Evolutionary conservation across 1,284 basidiomycete species (phyloP).

Genomic region (Ganoderma multipileum): DNA sequence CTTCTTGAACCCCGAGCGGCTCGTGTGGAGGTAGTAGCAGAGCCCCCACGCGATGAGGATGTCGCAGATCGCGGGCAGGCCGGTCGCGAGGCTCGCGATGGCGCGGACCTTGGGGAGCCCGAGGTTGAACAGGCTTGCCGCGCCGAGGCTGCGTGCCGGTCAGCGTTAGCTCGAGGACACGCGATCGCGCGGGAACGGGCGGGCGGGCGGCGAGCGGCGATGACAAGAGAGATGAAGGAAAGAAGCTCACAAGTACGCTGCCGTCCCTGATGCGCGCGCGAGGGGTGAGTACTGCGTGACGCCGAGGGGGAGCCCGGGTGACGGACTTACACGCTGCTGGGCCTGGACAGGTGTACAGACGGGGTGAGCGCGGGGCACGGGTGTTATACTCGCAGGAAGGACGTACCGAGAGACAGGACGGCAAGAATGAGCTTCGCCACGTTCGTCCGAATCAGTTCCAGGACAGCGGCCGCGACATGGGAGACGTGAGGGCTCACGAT

Average conservation of each 20-base stretch:
- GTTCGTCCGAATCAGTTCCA: neutral
- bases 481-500: neutral
- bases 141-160: neutral
- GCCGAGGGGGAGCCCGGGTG: neutral
- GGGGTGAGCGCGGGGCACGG: neutral
- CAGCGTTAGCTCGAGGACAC: neutral
- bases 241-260: neutral
- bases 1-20: conserved; percentile 4
- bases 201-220: too few species aligned
- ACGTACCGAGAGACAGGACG: neutral
- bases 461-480: neutral
- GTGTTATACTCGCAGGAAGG: neutral
- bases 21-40: conserved; percentile 10
- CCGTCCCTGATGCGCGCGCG: neutral
- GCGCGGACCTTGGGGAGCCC: neutral
- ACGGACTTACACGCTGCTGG: neutral
- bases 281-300: neutral
- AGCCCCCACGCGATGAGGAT: conserved; percentile 10
- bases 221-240: neutral
- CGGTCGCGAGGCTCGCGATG: neutral
- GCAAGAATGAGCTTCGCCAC: neutral
- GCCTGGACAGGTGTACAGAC: neutral
- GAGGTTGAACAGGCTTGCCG: neutral
- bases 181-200: too few species aligned
- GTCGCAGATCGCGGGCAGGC: conserved; percentile 1